A percentile compares a stretch with the other conserved stretches of the same genome.
Conservation (phyloP, 2,329 filamentous ascomycete genomes). For the Colletotrichum costaricense region DNA sequence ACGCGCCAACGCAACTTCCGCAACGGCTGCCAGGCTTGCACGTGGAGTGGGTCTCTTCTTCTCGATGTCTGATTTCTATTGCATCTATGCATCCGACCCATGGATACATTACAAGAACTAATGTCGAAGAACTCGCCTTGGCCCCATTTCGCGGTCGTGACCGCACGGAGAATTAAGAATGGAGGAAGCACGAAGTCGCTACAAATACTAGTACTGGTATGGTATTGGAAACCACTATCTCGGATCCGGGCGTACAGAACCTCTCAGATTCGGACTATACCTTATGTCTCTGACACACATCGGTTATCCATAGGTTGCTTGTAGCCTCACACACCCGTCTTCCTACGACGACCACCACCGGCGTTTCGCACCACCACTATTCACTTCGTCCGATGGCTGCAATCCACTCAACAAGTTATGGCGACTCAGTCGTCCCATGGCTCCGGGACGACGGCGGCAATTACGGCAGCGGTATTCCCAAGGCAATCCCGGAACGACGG, state of each 20-base stretch:
- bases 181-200: neutral
- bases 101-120: neutral
- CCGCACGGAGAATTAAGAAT: neutral
- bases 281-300: neutral
- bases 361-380: neutral
- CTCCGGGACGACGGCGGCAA: neutral
- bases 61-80: neutral
- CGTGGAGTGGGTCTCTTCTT: neutral
- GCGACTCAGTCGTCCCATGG: neutral
- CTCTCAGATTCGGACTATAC: neutral
- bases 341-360: neutral
- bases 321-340: neutral
- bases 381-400: neutral
- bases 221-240: neutral
- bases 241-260: neutral
- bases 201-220: neutral
- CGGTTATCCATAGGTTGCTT: neutral
- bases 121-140: neutral
- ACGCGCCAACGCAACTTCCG: neutral
- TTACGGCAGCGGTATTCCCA: neutral
- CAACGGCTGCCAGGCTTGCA: neutral
- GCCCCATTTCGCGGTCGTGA: neutral
- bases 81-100: too few species aligned
- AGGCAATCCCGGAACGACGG: neutral
- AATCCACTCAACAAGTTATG: neutral